Evolutionary conservation across 768 basidiomycete genomes (phyloP).

Genomic region (Lyophyllum semitale): DNA sequence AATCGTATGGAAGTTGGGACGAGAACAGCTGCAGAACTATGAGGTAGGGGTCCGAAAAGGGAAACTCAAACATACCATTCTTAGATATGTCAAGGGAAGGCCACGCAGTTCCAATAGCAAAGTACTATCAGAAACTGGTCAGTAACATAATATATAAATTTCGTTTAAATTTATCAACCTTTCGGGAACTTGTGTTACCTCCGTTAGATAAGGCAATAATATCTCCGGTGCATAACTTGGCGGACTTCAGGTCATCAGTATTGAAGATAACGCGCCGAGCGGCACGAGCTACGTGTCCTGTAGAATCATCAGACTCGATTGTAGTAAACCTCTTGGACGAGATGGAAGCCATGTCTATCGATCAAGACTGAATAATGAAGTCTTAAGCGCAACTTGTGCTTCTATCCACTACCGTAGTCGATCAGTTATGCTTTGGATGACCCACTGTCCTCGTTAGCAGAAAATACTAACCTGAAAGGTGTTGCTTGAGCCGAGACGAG

Average conservation of each 20-base stretch:
- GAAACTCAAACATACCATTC: conserved; percentile 49
- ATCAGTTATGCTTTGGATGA: not conserved
- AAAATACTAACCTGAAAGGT: not conserved
- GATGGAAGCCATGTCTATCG: conserved; percentile 21
- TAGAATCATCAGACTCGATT: conserved; percentile 34
- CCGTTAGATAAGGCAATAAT: conserved; percentile 54
- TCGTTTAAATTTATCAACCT: conserved; percentile 20
- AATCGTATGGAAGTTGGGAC: conserved; percentile 59
- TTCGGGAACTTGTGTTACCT: conserved; percentile 30
- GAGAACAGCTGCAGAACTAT: conserved; percentile 45
- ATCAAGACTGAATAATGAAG: not conserved
- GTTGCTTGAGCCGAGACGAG: not conserved
- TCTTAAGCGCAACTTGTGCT: not conserved
- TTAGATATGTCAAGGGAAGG: conserved; percentile 65
- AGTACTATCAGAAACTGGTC: conserved; percentile 41
- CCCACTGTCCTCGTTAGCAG: not conserved
- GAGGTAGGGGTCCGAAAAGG: conserved; percentile 12
- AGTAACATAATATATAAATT: conserved; percentile 9
- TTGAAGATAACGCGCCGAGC: conserved; percentile 66
- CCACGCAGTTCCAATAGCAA: conserved; percentile 75
- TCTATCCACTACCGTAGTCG: not conserved
- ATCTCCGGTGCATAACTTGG: conserved; percentile 71
- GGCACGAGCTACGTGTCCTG: conserved; percentile 48
- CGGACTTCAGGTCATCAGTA: conserved; percentile 57
- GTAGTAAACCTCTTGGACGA: conserved; percentile 40